Conservation (phyloP, 495 filamentous ascomycete genomes). For the Trichoderma erinaceum region DNA sequence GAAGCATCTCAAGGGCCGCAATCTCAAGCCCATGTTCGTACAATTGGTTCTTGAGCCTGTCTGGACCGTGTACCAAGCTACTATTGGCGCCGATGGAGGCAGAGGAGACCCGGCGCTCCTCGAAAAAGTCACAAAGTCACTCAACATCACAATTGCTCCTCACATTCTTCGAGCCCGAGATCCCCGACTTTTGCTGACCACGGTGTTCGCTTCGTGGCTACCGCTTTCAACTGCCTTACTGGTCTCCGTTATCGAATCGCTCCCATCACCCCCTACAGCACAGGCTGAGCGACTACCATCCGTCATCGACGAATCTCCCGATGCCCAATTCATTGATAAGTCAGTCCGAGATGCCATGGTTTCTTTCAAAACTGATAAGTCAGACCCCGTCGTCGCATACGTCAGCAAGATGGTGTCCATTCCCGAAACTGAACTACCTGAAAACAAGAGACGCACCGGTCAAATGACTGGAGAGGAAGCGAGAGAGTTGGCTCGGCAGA, state of each 20-base stretch:
- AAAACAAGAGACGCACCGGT: conserved; percentile 67
- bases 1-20: conserved; percentile 88
- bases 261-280: conserved; percentile 79
- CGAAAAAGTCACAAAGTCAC: conserved; percentile 91
- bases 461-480: conserved; percentile 84
- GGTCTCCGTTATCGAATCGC: conserved; percentile 86
- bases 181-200: conserved; percentile 71
- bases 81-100: conserved; percentile 69
- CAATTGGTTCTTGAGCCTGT: conserved; percentile 93
- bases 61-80: conserved; percentile 95
- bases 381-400: conserved; percentile 83
- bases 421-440: conserved; percentile 79
- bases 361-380: conserved; percentile 59
- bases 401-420: conserved; percentile 98
- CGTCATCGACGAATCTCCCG: conserved; percentile 76
- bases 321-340: conserved; percentile 59
- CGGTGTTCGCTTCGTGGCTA: conserved; percentile 84
- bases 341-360: conserved; percentile 71
- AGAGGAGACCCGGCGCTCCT: conserved; percentile 79
- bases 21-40: conserved; percentile 95
- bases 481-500: conserved; percentile 76
- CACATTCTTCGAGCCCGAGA: conserved; percentile 83
- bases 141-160: conserved; percentile 74
- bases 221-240: conserved; percentile 88
- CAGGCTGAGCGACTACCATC: conserved; percentile 77